Conservation (phyloP, 75 land plant genomes). For the Pseudotsuga menziesii region DNA sequence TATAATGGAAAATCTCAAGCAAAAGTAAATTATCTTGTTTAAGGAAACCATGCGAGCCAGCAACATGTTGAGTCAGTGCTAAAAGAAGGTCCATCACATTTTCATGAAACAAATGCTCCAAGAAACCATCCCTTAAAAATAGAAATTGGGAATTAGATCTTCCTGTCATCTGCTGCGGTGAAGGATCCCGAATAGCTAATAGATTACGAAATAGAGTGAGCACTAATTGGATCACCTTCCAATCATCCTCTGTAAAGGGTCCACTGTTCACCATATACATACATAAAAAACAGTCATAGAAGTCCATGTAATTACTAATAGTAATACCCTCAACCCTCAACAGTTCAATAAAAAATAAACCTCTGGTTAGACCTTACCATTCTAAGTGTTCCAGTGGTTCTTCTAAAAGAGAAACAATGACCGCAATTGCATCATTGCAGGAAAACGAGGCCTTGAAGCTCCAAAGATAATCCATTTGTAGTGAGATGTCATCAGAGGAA, state of each 20-base stretch:
- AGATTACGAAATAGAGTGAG: constrained; percentile 86
- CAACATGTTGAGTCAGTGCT: constrained; percentile 73
- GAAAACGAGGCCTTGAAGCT: constrained; percentile 61
- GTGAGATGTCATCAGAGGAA: constrained; percentile 42
- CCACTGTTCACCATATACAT: constrained; percentile 34
- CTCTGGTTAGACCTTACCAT: constrained; percentile 34
- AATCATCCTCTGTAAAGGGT: constrained; percentile 80
- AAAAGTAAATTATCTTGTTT: constrained; percentile 78
- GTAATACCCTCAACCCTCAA: neutral
- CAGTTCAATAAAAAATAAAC: neutral
- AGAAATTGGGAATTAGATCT: constrained; percentile 47
- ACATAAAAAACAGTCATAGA: neutral
- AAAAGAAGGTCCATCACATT: constrained; percentile 90
- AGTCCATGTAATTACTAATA: constrained; percentile 1
- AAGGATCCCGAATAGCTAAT: constrained; percentile 71
- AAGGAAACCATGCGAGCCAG: constrained; percentile 46
- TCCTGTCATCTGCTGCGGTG: constrained; percentile 52
- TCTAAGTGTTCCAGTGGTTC: constrained; percentile 82
- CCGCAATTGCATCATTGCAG: constrained; percentile 59
- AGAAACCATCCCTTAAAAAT: constrained; percentile 59
- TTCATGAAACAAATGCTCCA: constrained; percentile 82
- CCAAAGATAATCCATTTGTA: constrained; percentile 85
- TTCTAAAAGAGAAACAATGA: constrained; percentile 77
- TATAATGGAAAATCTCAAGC: constrained; percentile 72
- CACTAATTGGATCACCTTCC: constrained; percentile 90